These are phyloP conservation scores for Myxozyma melibiosi DNA, from an alignment of 805 yeast genomes.

Conservation along the genomic window DNA sequence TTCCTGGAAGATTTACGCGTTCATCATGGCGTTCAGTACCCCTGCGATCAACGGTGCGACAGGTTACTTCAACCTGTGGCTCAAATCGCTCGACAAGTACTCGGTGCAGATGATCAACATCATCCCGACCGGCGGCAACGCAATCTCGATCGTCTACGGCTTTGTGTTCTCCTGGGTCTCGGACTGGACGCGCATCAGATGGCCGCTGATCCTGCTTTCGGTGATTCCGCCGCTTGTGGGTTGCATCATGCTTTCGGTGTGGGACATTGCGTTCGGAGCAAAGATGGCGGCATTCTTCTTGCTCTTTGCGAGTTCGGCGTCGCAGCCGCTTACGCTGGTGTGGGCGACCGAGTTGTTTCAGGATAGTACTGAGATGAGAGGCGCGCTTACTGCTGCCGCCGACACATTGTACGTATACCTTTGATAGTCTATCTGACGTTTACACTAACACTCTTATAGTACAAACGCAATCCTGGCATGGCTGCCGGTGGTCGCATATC, in stretches of 20 bases:
- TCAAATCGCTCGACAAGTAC: slow-evolving; percentile 36
- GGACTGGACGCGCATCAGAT: slow-evolving; percentile 39
- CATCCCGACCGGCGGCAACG: slow-evolving; percentile 43
- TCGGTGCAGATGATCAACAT: slow-evolving; percentile 38
- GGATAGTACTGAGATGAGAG: slow-evolving; percentile 13
- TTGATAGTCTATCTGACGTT: not conserved
- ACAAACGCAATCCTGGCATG: slow-evolving; percentile 15
- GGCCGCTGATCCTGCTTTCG: slow-evolving; percentile 35
- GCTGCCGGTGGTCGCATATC: slow-evolving; percentile 31
- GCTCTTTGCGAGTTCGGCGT: slow-evolving; percentile 5
- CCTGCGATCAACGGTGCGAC: not conserved
- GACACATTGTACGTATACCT: not conserved
- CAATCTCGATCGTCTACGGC: slow-evolving; percentile 29
- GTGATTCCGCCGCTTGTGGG: slow-evolving; percentile 3
- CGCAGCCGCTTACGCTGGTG: slow-evolving; percentile 9
- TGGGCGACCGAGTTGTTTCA: slow-evolving; percentile 20
- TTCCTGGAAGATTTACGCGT: slow-evolving; percentile 11
- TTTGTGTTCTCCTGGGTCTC: slow-evolving; percentile 38
- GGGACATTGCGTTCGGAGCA: slow-evolving; percentile 11
- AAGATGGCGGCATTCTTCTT: slow-evolving; percentile 5
- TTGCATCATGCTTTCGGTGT: slow-evolving; percentile 2
- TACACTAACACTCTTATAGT: not conserved
- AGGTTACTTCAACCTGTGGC: slow-evolving; percentile 36
- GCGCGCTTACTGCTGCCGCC: slow-evolving; percentile 9
- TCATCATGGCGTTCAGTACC: slow-evolving; percentile 4